Base-by-base conservation (phyloP, 75 land plant species). In the Picea glauca region DNA sequence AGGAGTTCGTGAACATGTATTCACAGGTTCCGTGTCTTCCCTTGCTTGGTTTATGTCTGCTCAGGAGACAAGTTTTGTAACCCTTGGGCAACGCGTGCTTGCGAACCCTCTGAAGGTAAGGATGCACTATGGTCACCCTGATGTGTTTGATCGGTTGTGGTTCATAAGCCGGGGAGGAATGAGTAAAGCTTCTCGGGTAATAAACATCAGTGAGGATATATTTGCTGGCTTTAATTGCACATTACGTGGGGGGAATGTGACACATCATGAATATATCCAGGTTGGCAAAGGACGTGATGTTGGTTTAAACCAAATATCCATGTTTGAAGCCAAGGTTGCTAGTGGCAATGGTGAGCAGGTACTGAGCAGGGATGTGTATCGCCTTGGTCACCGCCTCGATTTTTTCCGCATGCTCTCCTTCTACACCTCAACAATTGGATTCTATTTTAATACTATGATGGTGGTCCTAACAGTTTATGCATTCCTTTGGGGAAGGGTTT, bases 91-190 rank as follows among this genome's bases (percentile, higher is more conserved):
- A 83, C 91, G 97, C 18, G 99, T 96, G 58, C 86, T 96, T 61
- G 99, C 99, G 58, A 88, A 94, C 43, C 99, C 96, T 70, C 60
- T 96, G 38, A 96, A 96, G 78, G 80, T 94, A 9, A 74, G 99
- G n/a, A 96, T 96, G 99, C 99, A 96, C 81, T 96, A 96, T 86
- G 99, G 99, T 11, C 99, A 96, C 83, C 97, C 94, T 13, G 99
- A 96, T 90, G 99, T 96, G 31, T 96, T 96, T 83, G 98, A 96
- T 73, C 85, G 98, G 35, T 74, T 96, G 56, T 96, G 95, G 95
- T 92, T 92, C 77, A 46, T 96, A 38, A 89, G 83, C 57, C 87
- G 98, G 26, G 99, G 99, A 58, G 99, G 99, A 23, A 84, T 96
- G 59, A 94, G 99, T 82, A 96, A 96, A 80, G 99, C 99, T 40